Percentiles rank a stretch among this genome's conserved stretches.
These are phyloP conservation scores for Hydnum rufescens DNA, from an alignment of 768 basidiomycete species.

Conservation along the genomic window DNA sequence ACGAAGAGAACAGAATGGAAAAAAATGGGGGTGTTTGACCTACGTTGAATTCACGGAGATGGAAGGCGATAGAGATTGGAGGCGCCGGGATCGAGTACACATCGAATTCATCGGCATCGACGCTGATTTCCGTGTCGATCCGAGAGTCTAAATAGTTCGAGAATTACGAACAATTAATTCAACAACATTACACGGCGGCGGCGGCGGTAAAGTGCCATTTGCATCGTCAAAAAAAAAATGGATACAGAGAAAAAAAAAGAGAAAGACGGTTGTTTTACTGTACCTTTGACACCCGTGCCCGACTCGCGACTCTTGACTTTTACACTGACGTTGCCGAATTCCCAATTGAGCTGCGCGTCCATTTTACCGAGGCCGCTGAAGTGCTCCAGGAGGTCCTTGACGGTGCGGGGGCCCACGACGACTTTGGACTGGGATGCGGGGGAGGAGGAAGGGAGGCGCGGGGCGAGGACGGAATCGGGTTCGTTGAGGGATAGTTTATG, in stretches of 20 bases:
- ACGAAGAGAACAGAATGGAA: no score
- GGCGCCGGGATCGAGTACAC: slow-evolving; percentile 42
- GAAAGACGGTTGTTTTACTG: no score
- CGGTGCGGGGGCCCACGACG: slow-evolving; percentile 48
- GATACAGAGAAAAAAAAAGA: slow-evolving; percentile 89
- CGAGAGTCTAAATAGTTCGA: slow-evolving; percentile 9
- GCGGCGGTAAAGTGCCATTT: slow-evolving; percentile 36
- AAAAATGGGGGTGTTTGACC: no score
- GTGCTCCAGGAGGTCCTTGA: slow-evolving; percentile 66
- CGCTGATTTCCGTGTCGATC: slow-evolving; percentile 46
- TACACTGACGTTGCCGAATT: slow-evolving; percentile 43
- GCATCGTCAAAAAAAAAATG: slow-evolving; percentile 75
- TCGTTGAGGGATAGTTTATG: slow-evolving; percentile 47
- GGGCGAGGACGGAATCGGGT: slow-evolving; percentile 39
- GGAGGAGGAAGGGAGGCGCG: slow-evolving; percentile 35
- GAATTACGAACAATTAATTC: no score
- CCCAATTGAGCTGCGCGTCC: slow-evolving; percentile 69
- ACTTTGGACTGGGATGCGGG: slow-evolving; percentile 36
- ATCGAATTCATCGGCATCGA: slow-evolving; percentile 68
- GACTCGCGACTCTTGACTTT: slow-evolving; percentile 46
- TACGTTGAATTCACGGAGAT: slow-evolving; percentile 70
- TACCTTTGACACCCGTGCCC: slow-evolving; percentile 14
- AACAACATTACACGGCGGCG: no score
- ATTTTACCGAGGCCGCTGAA: slow-evolving; percentile 36
- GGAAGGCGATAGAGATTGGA: slow-evolving; percentile 55